These are phyloP conservation scores for Pythium insidiosum DNA, from an alignment of 352 stramenopile species.

Conservation along the genomic window DNA sequence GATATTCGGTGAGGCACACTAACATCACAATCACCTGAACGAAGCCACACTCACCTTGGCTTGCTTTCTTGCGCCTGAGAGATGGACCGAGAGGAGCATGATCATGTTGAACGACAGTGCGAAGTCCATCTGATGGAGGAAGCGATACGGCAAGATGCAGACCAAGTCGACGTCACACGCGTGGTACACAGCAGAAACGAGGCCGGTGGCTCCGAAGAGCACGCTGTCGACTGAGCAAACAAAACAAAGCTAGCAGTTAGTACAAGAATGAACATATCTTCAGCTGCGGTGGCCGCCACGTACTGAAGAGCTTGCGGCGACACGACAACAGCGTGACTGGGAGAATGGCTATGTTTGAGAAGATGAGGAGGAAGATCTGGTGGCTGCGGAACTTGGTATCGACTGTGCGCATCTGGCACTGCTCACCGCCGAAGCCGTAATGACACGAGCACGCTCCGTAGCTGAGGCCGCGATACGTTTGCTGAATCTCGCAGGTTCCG, in stretches of 20 bases:
- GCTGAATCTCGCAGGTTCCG: conserved; percentile 15
- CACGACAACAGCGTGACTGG: conserved; percentile 20
- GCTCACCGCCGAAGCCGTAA: conserved; percentile 26
- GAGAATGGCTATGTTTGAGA: conserved; percentile 27
- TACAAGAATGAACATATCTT: too few species aligned
- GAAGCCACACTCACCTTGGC: conserved; percentile 19
- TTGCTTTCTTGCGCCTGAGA: conserved; percentile 29
- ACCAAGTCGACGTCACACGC: conserved; percentile 26
- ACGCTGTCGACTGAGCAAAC: conserved; percentile 22
- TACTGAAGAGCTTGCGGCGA: conserved; percentile 27
- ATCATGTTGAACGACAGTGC: conserved; percentile 37
- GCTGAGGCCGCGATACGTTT: conserved; percentile 20
- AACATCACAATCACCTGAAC: too few species aligned
- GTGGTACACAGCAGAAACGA: conserved; percentile 30
- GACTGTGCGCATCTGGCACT: conserved; percentile 16
- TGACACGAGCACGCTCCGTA: conserved; percentile 26
- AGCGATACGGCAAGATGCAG: conserved; percentile 25
- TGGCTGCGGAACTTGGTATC: conserved; percentile 8
- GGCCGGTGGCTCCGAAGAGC: conserved; percentile 19
- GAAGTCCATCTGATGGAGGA: conserved; percentile 33
- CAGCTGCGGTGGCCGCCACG: too few species aligned
- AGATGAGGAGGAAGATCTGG: conserved; percentile 22
- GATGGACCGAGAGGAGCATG: conserved; percentile 25
- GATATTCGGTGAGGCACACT: too few species aligned
- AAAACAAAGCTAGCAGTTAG: neutral